These are phyloP conservation scores for Clavispora asparagi DNA, from an alignment of 805 yeast species.

Conservation along the genomic window DNA sequence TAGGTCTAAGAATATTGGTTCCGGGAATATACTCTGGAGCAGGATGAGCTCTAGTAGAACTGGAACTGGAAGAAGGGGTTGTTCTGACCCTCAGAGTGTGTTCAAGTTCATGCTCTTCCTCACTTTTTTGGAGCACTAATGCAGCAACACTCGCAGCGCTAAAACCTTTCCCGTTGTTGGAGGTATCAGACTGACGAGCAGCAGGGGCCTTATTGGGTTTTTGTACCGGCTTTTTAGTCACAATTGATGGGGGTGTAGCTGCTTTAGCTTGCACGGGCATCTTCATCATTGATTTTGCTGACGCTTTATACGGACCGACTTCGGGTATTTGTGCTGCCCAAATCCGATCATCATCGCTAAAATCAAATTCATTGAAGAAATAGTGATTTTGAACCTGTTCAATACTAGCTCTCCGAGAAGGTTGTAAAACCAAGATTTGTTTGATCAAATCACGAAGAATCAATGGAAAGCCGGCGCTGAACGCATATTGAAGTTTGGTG, in stretches of 20 bases:
- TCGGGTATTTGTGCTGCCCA: constrained; percentile 71
- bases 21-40: constrained; percentile 53
- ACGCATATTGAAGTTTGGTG: constrained; percentile 74
- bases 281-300: constrained; percentile 75
- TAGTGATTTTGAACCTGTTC: constrained; percentile 56
- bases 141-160: constrained; percentile 40
- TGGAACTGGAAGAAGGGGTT: constrained; percentile 1
- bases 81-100: not conserved
- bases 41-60: constrained; percentile 23
- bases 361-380: constrained; percentile 67
- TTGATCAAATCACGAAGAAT: constrained; percentile 61
- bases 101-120: constrained; percentile 3
- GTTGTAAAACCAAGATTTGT: constrained; percentile 65
- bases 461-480: constrained; percentile 53
- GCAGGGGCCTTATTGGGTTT: not conserved
- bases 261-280: constrained; percentile 39
- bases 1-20: constrained; percentile 52
- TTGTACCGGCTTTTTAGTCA: constrained; percentile 2
- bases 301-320: constrained; percentile 65
- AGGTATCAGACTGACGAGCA: not conserved
- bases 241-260: not conserved
- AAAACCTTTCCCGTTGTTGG: constrained; percentile 9
- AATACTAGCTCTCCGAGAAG: constrained; percentile 58
- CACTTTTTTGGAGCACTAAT: constrained; percentile 28
- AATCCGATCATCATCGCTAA: constrained; percentile 57